These are phyloP conservation scores for Didymella lethalis DNA, from an alignment of 2,329 filamentous ascomycete genomes.

Conservation along the genomic window DNA sequence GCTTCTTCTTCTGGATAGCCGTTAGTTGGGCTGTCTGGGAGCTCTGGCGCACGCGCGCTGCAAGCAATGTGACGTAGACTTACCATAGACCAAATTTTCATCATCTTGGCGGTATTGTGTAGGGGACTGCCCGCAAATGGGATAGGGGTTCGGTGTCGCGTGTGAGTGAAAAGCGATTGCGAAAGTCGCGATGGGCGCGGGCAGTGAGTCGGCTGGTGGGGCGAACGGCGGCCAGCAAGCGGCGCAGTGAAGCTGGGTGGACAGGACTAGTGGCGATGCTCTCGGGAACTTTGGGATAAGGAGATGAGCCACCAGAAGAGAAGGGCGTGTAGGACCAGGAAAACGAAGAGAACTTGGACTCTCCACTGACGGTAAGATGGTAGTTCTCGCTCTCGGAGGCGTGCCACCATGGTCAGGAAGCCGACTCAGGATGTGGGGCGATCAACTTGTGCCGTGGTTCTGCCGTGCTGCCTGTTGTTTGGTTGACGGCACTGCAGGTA, in stretches of 20 bases:
- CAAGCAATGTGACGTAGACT: slow-evolving; percentile 56
- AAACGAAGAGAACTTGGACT: slow-evolving; percentile 1
- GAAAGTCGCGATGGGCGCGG: slow-evolving; percentile 18
- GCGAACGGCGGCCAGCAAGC: slow-evolving; percentile 22
- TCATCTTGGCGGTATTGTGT: slow-evolving; percentile 69
- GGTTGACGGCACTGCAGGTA: not conserved
- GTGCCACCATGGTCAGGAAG: slow-evolving; percentile 15
- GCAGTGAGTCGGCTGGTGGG: slow-evolving; percentile 26
- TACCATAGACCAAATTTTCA: slow-evolving; percentile 99
- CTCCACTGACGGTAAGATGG: slow-evolving; percentile 5
- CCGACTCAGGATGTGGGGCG: slow-evolving; percentile 6
- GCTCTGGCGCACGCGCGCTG: slow-evolving; percentile 1
- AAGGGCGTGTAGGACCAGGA: not conserved
- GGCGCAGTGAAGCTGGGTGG: slow-evolving; percentile 12
- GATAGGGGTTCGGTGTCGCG: slow-evolving; percentile 24
- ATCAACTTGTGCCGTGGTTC: slow-evolving; percentile 3
- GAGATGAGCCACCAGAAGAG: not conserved
- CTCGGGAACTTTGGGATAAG: not conserved
- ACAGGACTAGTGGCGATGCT: not conserved
- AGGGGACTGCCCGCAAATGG: slow-evolving; percentile 13
- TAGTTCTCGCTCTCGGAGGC: slow-evolving; percentile 12
- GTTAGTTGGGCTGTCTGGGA: slow-evolving; percentile 33
- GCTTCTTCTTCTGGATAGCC: slow-evolving; percentile 78
- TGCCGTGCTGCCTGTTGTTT: slow-evolving; percentile 10
- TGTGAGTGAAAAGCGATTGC: slow-evolving; percentile 22